Evolutionary conservation across 169 alveolate species (phyloP).

Genomic region (Cryptosporidium andersoni): DNA sequence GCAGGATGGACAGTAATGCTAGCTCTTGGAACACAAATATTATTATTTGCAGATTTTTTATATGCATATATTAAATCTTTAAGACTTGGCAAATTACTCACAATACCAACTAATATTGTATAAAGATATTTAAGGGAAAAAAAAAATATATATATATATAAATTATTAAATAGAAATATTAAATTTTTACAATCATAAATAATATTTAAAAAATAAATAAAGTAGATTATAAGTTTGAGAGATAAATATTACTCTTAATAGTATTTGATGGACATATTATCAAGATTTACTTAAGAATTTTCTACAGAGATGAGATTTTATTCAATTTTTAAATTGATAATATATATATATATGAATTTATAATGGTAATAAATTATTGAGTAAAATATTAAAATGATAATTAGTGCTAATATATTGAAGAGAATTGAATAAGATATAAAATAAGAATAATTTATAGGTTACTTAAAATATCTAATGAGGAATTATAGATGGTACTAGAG

Average conservation of each 20-base stretch:
- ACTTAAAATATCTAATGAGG: background rate
- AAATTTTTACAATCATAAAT: background rate
- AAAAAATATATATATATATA: background rate
- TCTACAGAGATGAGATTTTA: background rate
- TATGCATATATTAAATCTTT: slow-evolving; percentile 76
- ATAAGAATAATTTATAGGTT: background rate
- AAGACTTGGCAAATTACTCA: slow-evolving; percentile 73
- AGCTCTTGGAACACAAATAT: slow-evolving; percentile 73
- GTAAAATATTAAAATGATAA: background rate
- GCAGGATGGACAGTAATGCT: slow-evolving; percentile 78
- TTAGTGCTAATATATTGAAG: background rate
- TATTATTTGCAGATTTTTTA: slow-evolving; percentile 77
- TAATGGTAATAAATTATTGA: background rate
- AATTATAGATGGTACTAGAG: background rate
- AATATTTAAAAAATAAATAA: background rate
- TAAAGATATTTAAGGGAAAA: slow-evolving; percentile 2
- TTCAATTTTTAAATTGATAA: background rate
- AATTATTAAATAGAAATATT: slow-evolving; percentile 13
- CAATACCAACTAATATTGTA: slow-evolving; percentile 71
- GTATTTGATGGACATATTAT: background rate
- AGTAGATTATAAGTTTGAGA: background rate
- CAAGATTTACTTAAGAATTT: background rate
- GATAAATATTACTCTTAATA: background rate
- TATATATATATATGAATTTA: too few species aligned
- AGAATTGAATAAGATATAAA: background rate